These are phyloP conservation scores for Conringia planisiliqua DNA, from an alignment of 345 rosid genomes.

Conservation along the genomic window DNA sequence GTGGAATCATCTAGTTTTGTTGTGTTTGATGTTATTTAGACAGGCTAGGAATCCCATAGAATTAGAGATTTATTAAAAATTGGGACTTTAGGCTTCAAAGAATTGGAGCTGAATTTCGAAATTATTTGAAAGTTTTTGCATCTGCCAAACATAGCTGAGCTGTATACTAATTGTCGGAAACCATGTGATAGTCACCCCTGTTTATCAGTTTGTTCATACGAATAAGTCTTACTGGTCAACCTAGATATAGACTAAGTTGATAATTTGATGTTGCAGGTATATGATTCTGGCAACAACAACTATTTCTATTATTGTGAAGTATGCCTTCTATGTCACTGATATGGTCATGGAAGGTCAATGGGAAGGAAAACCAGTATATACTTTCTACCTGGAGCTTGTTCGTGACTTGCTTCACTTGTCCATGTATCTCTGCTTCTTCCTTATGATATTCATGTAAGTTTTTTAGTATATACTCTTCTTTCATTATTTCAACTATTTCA, in stretches of 20 bases:
- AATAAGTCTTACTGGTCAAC: not conserved
- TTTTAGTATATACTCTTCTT: constrained; percentile 3
- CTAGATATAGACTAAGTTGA: not conserved
- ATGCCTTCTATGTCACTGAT: constrained; percentile 84
- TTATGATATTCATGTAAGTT: constrained; percentile 90
- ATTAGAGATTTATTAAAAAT: not conserved
- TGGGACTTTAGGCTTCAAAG: not conserved
- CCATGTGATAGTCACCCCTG: not conserved
- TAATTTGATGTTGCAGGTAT: constrained; percentile 53
- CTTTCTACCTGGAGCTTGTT: constrained; percentile 90
- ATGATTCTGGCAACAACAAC: constrained; percentile 95
- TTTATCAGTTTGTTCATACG: too few species aligned
- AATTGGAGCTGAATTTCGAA: not conserved
- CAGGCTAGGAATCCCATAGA: not conserved
- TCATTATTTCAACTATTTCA: not conserved
- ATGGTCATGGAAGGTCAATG: constrained; percentile 97
- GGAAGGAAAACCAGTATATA: constrained; percentile 88
- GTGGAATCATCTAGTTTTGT: not conserved
- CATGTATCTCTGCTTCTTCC: constrained; percentile 94
- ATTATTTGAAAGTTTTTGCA: too few species aligned
- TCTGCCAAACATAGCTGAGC: too few species aligned
- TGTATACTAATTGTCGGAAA: too few species aligned
- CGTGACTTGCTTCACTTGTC: constrained; percentile 95
- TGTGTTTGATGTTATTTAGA: not conserved
- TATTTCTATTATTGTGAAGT: constrained; percentile 74